A percentile compares a stretch with the other conserved stretches of the same genome.
phyloP scores from a whole-genome alignment of 768 basidiomycete species.

The Agrocybe praecox region DNA sequence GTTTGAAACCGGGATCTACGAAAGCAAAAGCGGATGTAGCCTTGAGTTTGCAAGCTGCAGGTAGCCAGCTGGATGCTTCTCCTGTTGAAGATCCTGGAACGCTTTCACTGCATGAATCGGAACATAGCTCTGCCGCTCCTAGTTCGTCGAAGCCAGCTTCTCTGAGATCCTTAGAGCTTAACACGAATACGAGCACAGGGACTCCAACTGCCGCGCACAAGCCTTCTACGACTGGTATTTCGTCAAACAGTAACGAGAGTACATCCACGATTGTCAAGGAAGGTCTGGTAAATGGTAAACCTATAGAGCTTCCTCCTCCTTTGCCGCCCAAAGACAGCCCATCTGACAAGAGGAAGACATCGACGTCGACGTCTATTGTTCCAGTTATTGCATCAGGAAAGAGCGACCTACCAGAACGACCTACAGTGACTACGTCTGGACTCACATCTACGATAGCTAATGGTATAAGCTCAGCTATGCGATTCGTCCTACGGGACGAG shows the following conservation, averaged over 20 bases:
- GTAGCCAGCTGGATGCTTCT: constrained; percentile 39
- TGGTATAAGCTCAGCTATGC: constrained; percentile 60
- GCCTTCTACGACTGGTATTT: constrained; percentile 40
- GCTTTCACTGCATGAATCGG: constrained; percentile 26
- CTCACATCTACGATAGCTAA: constrained; percentile 51
- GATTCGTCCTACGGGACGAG: constrained; percentile 49
- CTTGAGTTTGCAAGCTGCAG: constrained; percentile 51
- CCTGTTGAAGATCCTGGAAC: constrained; percentile 48
- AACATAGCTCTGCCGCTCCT: constrained; percentile 38
- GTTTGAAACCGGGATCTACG: constrained; percentile 12
- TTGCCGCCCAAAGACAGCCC: constrained; percentile 27
- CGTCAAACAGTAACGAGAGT: constrained; percentile 37
- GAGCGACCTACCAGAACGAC: constrained; percentile 4
- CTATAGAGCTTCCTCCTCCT: constrained; percentile 22
- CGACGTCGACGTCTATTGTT: not conserved
- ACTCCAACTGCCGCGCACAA: constrained; percentile 13
- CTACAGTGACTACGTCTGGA: constrained; percentile 35
- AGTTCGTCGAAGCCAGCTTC: constrained; percentile 30
- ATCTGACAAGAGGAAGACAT: constrained; percentile 1
- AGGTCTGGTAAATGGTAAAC: not conserved
- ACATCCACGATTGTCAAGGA: constrained; percentile 36
- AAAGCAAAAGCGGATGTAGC: constrained; percentile 49
- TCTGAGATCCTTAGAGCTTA: constrained; percentile 30
- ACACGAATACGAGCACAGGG: constrained; percentile 17
- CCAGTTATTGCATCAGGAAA: constrained; percentile 2